Percentiles rank a stretch among this genome's conserved stretches.
Evolutionary conservation across 129 eudicot species (phyloP).

Genomic region (Gnaphalium uliginosum): DNA sequence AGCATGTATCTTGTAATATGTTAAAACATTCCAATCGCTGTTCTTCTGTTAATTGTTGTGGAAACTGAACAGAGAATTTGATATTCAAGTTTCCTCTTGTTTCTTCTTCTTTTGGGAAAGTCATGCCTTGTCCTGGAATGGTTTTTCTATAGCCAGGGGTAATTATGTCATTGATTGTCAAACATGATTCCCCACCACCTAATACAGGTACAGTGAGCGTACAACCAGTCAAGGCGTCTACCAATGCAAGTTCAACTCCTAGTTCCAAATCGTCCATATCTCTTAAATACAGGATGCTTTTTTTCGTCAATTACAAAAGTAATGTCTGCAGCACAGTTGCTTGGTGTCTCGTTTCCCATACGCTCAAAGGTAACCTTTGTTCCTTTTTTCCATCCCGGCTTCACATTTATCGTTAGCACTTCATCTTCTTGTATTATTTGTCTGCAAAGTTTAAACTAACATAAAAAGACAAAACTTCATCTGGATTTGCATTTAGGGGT

Average conservation of each 20-base stretch:
- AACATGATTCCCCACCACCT: conserved; percentile 36
- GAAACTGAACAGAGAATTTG: conserved; percentile 52
- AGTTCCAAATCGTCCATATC: conserved; percentile 64
- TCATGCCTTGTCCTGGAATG: conserved; percentile 65
- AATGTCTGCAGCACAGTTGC: conserved; percentile 42
- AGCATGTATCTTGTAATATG: conserved; percentile 48
- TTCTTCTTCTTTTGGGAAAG: conserved; percentile 43
- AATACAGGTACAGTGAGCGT: conserved; percentile 49
- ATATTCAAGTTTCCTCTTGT: conserved; percentile 62
- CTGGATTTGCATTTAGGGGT: background rate
- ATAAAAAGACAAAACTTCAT: background rate
- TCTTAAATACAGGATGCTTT: conserved; percentile 47
- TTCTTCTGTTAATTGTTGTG: conserved; percentile 45
- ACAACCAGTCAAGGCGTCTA: conserved; percentile 65
- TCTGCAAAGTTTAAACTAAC: conserved; percentile 32
- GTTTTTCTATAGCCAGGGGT: conserved; percentile 53
- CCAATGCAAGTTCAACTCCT: conserved; percentile 47
- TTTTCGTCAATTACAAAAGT: conserved; percentile 51
- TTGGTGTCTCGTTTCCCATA: conserved; percentile 49
- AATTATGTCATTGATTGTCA: conserved; percentile 47
- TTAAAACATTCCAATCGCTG: conserved; percentile 41
- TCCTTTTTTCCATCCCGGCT: conserved; percentile 82
- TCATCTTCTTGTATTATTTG: conserved; percentile 55
- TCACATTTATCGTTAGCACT: conserved; percentile 58
- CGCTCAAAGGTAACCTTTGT: conserved; percentile 67